Evolutionary conservation across 257 asterid genomes (phyloP).

Genomic region (Solanum lycopersicoides): DNA sequence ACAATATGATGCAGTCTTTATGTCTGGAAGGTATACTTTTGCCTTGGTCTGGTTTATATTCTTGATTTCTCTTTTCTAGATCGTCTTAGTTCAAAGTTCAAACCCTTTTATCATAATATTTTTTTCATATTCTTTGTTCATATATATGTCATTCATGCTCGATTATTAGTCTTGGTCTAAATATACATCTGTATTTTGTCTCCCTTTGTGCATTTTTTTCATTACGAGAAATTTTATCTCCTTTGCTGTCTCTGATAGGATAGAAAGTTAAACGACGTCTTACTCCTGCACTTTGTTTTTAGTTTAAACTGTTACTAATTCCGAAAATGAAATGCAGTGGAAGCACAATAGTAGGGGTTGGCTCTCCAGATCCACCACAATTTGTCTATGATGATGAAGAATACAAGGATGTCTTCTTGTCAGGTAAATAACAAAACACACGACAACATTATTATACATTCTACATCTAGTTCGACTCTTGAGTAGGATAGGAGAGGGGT

Average conservation of each 20-base stretch:
- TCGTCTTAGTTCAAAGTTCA: background rate
- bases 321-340: conserved; percentile 46
- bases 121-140: background rate
- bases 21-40: conserved; percentile 79
- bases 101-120: too few relatives aligned
- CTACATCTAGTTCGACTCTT: background rate
- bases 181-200: too few relatives aligned
- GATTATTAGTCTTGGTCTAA: background rate
- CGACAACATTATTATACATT: background rate
- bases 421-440: conserved; percentile 31
- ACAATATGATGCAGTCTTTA: conserved; percentile 79
- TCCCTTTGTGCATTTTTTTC: background rate
- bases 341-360: conserved; percentile 91
- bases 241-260: background rate
- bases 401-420: conserved; percentile 71
- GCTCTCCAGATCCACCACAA: conserved; percentile 89
- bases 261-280: background rate
- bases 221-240: background rate
- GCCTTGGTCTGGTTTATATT: background rate
- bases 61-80: background rate
- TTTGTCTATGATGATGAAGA: conserved; percentile 82
- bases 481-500: background rate
- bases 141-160: background rate
- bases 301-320: background rate
- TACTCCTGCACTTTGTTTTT: background rate